Evolutionary conservation across 306 rosid genomes (phyloP).

Genomic region (Senna tora): DNA sequence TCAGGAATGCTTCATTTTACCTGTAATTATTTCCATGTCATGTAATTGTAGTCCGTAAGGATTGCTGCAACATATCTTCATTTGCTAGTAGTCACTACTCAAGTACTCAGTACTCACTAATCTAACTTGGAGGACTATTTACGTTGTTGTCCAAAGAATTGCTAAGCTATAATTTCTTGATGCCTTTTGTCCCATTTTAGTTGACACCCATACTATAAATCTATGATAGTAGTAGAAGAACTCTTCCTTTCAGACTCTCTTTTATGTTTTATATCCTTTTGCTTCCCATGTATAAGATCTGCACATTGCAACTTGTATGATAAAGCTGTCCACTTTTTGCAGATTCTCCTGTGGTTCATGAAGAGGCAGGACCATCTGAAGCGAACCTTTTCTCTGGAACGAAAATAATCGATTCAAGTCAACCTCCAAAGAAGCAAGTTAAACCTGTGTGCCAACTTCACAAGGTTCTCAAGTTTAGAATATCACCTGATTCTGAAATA

Average conservation of each 20-base stretch:
- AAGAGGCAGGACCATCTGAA: conserved; percentile 78
- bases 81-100: conserved; percentile 1
- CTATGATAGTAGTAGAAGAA: too few species aligned
- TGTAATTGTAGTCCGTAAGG: neutral
- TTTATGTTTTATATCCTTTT: neutral
- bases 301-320: conserved; percentile 26
- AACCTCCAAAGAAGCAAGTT: conserved; percentile 61
- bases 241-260: neutral
- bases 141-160: conserved; percentile 19
- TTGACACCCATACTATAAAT: conserved; percentile 3
- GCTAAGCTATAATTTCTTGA: conserved; percentile 15
- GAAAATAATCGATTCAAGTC: conserved; percentile 64
- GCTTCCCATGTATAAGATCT: conserved; percentile 10
- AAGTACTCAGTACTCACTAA: neutral
- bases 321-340: conserved; percentile 40
- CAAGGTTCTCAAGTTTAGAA: conserved; percentile 65
- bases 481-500: conserved; percentile 55
- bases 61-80: neutral
- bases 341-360: conserved; percentile 63
- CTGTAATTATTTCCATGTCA: neutral
- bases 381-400: conserved; percentile 54
- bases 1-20: neutral
- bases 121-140: conserved; percentile 7
- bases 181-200: conserved; percentile 14
- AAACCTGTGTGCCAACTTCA: conserved; percentile 63